phyloP scores from a whole-genome alignment of 345 rosid species.

The Stellera chamaejasme region DNA sequence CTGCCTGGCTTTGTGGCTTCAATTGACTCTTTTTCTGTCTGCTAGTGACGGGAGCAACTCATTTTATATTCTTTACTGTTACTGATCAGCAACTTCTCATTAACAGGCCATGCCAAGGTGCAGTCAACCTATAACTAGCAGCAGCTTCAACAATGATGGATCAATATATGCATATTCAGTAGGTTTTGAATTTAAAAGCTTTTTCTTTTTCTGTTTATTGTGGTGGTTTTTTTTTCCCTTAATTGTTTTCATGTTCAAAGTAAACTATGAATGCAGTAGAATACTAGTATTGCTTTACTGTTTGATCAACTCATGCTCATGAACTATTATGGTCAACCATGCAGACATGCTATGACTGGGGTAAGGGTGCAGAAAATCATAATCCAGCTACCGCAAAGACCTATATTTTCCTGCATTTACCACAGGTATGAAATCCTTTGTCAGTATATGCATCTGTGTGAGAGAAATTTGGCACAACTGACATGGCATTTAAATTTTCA shows the following conservation, averaged over 20 bases:
- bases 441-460: not conserved
- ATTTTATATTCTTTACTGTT: too few relatives aligned
- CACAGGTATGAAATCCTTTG: conserved; percentile 31
- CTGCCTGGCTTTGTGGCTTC: too few relatives aligned
- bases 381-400: conserved; percentile 63
- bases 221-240: too few relatives aligned
- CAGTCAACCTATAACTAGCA: conserved; percentile 78
- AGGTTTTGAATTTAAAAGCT: not conserved
- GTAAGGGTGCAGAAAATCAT: conserved; percentile 83
- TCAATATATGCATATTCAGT: conserved; percentile 92
- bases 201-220: too few relatives aligned
- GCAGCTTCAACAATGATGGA: conserved; percentile 92
- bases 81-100: not conserved
- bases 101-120: conserved; percentile 93
- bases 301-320: not conserved
- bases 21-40: too few relatives aligned
- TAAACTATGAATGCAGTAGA: too few relatives aligned
- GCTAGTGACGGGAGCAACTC: too few relatives aligned
- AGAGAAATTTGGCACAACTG: not conserved
- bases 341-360: conserved; percentile 95
- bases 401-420: conserved; percentile 53
- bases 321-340: not conserved
- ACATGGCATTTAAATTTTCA: conserved; percentile 18
- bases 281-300: not conserved
- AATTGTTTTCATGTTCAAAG: not conserved